Evolutionary conservation across 75 land plant species (phyloP), one percentile per base, ranked within the genome.

Genomic region (Sequoiadendron giganteum): DNA sequence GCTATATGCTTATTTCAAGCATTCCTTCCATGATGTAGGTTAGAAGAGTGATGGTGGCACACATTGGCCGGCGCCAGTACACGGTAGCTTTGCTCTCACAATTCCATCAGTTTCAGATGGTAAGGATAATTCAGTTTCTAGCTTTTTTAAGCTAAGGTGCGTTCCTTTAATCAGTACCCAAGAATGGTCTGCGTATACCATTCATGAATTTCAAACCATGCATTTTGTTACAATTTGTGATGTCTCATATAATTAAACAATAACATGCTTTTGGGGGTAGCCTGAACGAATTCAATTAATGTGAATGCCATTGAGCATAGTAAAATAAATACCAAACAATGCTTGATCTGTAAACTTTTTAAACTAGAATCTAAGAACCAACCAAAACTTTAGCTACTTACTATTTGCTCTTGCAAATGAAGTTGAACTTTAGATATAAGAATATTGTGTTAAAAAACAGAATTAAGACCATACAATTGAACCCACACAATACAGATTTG

Each of bases 41-140:
- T 45, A 82, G 84, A 45, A 82, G 84, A 82, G 84, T 45, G 84
- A 45, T 45, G 84, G 84, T 45, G 30, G 84, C 52, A 43, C 84
- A 82, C 25, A 42, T 82, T 82, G 84, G 84, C 40, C 84, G 32
- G 1, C 4, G 52, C 84, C 84, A 82, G n/a, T 82, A 82, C 84
- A 82, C 52, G 28, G 2, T 45, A 82, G 84, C 52, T 82, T 82
- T 82, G 52, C 84, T 39, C 49, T 82, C 49, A 25, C 84, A 45
- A 45, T 82, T 25, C 15, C n/a, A 47, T 82, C 84, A 47, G 48
- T 82, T 82, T 10, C 52, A n/a, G 84, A 45, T 9, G 84, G 84
- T 82, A 11, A 47, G 52, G 9, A 25, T 28, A 25, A 28, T 45
- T 45, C 84, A 42, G 32, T 45, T 81, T 73, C 38, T 34, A 73